Evolutionary conservation across 257 asterid species (phyloP).

Genomic region (Petrea volubilis): DNA sequence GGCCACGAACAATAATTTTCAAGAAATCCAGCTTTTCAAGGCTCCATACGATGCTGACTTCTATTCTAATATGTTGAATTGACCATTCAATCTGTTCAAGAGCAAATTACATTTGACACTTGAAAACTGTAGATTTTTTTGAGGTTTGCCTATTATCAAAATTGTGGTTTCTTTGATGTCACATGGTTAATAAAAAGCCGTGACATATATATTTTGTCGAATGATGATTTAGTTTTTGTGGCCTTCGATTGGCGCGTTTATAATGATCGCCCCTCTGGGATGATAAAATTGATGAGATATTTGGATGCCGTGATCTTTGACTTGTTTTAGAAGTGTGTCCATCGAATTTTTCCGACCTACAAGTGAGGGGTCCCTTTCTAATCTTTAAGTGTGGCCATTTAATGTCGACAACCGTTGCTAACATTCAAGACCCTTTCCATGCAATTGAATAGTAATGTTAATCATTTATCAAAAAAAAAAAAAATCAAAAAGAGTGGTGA

Average conservation of each 20-base stretch:
- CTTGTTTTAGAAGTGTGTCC: neutral
- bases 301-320: neutral
- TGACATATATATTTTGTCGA: neutral
- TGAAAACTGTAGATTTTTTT: neutral
- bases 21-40: slow-evolving; percentile 49
- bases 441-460: too few relatives aligned
- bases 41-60: slow-evolving; percentile 43
- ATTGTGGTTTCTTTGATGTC: too few relatives aligned
- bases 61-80: slow-evolving; percentile 44
- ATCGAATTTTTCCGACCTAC: neutral
- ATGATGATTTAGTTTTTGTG: neutral
- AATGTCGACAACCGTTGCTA: neutral
- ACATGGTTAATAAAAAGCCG: neutral
- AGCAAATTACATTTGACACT: too few relatives aligned
- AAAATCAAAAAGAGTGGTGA: too few relatives aligned
- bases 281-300: neutral
- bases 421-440: too few relatives aligned
- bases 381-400: neutral
- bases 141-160: neutral
- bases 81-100: slow-evolving; percentile 13
- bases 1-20: slow-evolving; percentile 35
- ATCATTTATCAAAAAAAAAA: too few relatives aligned
- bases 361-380: neutral
- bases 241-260: neutral
- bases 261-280: neutral